Base-by-base conservation (phyloP, 768 basidiomycete species). In the Leccinum obscurum region DNA sequence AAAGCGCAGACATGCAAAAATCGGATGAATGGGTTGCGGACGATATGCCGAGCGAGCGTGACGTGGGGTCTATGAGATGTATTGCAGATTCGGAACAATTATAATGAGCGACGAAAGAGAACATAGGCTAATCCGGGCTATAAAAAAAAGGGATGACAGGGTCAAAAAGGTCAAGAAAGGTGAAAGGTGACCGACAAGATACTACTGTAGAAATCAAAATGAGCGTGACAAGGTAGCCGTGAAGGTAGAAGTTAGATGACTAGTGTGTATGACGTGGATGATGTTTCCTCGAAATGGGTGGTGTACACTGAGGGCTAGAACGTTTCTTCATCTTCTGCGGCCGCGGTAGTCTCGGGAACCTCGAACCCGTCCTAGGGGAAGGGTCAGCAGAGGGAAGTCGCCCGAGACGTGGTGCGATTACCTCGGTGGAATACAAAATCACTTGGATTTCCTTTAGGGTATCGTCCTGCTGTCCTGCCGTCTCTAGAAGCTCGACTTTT, bases 391-490 rank as follows among this genome's bases (percentile, higher is more conserved):
- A 51, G 58, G 35, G 30, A 52, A 50, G 41, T 15, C 39, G 50
- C 28, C 51, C 1, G 20, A 24, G 34, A 11, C 30, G 20, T 24
- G 50, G 53, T 75, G 84, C 11, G n/a, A 58, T 20, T 64, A 94
- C 96, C 86, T 97, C 95, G 13, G 95, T 97, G 24, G 90, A 89
- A 74, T 98, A 98, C 17, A 98, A 77, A 64, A 98, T 97, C 74
- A 87, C 87, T 74, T 97, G 94, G 61, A 98, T 93, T 62, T 91
- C 85, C 59, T 79, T 78, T 57, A 98, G 78, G 2, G 84, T 81
- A 1, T 77, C 65, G 60, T 89, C 88, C 9, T 85, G 83, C 61
- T 83, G 81, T 6, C 80, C 83, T 7, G 82, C 79, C 1, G 64
- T 77, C 63, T 87, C 88, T 14, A 85, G 78, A 2, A 72, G 74